Evolutionary conservation across 768 basidiomycete species (phyloP), one percentile per base, ranked within the genome.

Genomic region (Pleurotus giganteus): DNA sequence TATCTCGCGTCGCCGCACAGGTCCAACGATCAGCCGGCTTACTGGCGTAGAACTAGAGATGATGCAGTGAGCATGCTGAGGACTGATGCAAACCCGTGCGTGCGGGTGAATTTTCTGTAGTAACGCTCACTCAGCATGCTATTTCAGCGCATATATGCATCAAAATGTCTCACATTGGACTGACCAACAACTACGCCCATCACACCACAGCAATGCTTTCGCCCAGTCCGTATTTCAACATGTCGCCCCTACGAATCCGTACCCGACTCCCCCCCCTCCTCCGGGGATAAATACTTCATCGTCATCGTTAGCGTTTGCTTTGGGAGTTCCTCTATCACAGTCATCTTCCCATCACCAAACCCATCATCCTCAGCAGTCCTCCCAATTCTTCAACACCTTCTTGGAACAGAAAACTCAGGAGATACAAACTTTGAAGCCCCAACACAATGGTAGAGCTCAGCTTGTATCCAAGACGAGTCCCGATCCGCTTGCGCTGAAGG

Each of bases 261-360:
- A 91, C 69, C 88, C 88, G 2, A 88, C 88, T 2, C 86, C n/a
- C n/a, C n/a, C 85, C 21, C 85, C 88, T 1, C 83, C 82, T 15
- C 85, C 86, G 1, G 78, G 78, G 11, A 82, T 88, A 36, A 79
- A 72, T 32, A 73, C 77, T n/a, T 81, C 78, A 1, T 87, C 88
- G 1, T 91, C 89, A 13, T 91, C 89, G 11, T 80, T 90, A 54
- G 89, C 89, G 4, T 77, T 77, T 65, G 90, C 90, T 2, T 78
- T 92, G 21, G 88, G 86, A 4, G 69, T 74, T 27, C 37, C 74
- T 72, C 4, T 68, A 62, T 26, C 66, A 68, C 2, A 66, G 63
- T 2, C 57, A 61, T 39, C 61, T 57, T 34, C 24, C 42, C 47
- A 49, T 49, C 36, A 53, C 55, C 63, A 63, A 19, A 61, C 70